A percentile compares a stretch with the other conserved stretches of the same genome.
phyloP scores from a whole-genome alignment of 2,329 filamentous ascomycete genomes.

The Cytospora leucostoma region DNA sequence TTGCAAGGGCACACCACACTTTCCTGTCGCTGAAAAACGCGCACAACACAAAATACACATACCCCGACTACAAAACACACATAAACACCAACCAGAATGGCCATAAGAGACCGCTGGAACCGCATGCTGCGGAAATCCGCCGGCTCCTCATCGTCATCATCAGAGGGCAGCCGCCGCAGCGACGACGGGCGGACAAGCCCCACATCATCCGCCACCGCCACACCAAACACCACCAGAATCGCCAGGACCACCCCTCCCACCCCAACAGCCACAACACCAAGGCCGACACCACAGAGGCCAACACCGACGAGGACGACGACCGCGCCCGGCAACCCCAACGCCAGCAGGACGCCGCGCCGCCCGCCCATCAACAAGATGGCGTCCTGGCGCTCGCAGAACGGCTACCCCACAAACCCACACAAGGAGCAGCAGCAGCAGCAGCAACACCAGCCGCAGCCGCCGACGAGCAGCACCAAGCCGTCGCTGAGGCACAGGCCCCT shows the following conservation, averaged over 20 bases:
- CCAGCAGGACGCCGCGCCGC: background rate
- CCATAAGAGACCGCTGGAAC: slow-evolving; percentile 25
- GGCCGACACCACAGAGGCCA: too few relatives aligned
- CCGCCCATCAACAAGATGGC: slow-evolving; percentile 15
- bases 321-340: background rate
- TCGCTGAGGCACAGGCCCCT: slow-evolving; percentile 24
- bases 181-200: slow-evolving; percentile 11
- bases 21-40: background rate
- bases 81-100: slow-evolving; percentile 5
- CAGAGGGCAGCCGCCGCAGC: slow-evolving; percentile 4
- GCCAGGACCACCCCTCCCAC: background rate
- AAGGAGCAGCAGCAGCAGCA: background rate
- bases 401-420: background rate
- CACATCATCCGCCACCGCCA: slow-evolving; percentile 2
- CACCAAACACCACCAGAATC: slow-evolving; percentile 3
- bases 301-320: background rate
- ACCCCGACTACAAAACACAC: background rate
- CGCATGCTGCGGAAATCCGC: slow-evolving; percentile 25
- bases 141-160: slow-evolving; percentile 22
- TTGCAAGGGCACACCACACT: too few relatives aligned
- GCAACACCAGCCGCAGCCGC: background rate
- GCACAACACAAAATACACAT: background rate
- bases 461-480: slow-evolving; percentile 31
- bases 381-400: slow-evolving; percentile 18
- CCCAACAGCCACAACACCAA: background rate